These are phyloP conservation scores for Crithidia thermophila DNA, from an alignment of 208 protist species.

Conservation along the genomic window DNA sequence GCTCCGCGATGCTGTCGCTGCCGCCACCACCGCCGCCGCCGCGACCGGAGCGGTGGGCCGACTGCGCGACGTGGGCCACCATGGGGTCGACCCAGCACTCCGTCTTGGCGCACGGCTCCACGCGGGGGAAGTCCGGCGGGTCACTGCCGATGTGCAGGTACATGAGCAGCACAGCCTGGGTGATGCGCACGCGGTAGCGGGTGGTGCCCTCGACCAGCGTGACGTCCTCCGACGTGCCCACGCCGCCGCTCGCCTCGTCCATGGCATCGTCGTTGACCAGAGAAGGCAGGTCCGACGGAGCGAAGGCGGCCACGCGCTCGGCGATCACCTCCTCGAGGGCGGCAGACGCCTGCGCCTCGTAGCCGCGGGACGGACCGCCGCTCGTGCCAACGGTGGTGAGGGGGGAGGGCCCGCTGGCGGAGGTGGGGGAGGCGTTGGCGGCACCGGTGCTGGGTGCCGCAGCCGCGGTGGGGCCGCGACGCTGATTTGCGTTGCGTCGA, in stretches of 20 bases:
- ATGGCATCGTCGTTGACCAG: slow-evolving; percentile 49
- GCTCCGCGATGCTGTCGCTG: slow-evolving; percentile 94
- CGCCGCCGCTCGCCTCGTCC: slow-evolving; percentile 34
- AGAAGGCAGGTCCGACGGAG: slow-evolving; percentile 58
- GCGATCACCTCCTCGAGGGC: slow-evolving; percentile 47
- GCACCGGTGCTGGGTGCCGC: neutral
- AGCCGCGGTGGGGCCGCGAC: slow-evolving; percentile 2
- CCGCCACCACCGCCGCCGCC: slow-evolving; percentile 36
- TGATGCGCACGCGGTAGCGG: slow-evolving; percentile 39
- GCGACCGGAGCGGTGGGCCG: slow-evolving; percentile 28
- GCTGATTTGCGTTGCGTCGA: slow-evolving; percentile 20
- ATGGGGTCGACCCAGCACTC: slow-evolving; percentile 97
- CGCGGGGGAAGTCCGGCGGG: slow-evolving; percentile 96
- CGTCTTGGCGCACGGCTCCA: slow-evolving; percentile 95
- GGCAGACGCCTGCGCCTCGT: slow-evolving; percentile 17
- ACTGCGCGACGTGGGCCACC: slow-evolving; percentile 64
- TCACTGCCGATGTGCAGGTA: slow-evolving; percentile 98
- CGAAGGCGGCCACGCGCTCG: slow-evolving; percentile 71
- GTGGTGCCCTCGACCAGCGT: slow-evolving; percentile 22
- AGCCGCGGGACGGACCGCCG: neutral
- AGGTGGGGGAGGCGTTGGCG: neutral
- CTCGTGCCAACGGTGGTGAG: neutral
- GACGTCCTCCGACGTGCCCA: slow-evolving; percentile 18
- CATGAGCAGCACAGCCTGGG: slow-evolving; percentile 91
- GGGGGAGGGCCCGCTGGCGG: too few species aligned